Percentiles rank a stretch among this genome's conserved stretches.
These are phyloP conservation scores for Fusarium nygamai DNA, from an alignment of 2,329 filamentous ascomycete species.

Conservation along the genomic window DNA sequence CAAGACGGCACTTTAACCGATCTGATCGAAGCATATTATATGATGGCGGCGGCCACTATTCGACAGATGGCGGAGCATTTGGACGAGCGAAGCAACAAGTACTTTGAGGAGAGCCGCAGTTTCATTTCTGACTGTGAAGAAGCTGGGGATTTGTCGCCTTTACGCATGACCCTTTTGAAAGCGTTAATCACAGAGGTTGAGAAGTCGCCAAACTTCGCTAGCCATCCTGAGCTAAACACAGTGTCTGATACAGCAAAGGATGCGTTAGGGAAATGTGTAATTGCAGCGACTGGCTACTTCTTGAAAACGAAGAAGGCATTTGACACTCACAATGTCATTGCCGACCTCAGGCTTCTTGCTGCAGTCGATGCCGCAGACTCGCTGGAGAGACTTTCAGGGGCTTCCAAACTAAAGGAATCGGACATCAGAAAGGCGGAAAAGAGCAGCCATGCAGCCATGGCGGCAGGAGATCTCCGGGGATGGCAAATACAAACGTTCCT, in stretches of 20 bases:
- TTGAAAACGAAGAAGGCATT: conserved; percentile 46
- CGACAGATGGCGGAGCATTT: conserved; percentile 57
- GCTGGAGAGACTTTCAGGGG: conserved; percentile 34
- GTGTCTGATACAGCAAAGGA: conserved; percentile 41
- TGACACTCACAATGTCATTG: conserved; percentile 30
- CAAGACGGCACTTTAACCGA: conserved; percentile 45
- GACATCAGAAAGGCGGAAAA: conserved; percentile 50
- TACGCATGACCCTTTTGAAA: conserved; percentile 51
- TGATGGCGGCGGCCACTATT: conserved; percentile 47
- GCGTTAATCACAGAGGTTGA: conserved; percentile 45
- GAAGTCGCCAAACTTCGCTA: conserved; percentile 42
- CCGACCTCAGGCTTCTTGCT: conserved; percentile 46
- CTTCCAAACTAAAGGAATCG: conserved; percentile 44
- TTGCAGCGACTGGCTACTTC: conserved; percentile 41
- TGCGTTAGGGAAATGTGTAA: conserved; percentile 43
- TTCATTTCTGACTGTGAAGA: conserved; percentile 43
- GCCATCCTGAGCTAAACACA: conserved; percentile 36
- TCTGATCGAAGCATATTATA: conserved; percentile 47
- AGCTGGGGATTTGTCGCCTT: conserved; percentile 40
- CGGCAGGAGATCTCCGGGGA: conserved; percentile 50
- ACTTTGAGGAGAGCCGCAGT: conserved; percentile 46
- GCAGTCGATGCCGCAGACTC: conserved; percentile 47
- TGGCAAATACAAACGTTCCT: conserved; percentile 60
- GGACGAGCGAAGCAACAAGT: conserved; percentile 55
- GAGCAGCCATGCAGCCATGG: conserved; percentile 47